Base-by-base conservation (phyloP, 1,284 basidiomycete species). In the Apiotrichum veenhuisii region DNA sequence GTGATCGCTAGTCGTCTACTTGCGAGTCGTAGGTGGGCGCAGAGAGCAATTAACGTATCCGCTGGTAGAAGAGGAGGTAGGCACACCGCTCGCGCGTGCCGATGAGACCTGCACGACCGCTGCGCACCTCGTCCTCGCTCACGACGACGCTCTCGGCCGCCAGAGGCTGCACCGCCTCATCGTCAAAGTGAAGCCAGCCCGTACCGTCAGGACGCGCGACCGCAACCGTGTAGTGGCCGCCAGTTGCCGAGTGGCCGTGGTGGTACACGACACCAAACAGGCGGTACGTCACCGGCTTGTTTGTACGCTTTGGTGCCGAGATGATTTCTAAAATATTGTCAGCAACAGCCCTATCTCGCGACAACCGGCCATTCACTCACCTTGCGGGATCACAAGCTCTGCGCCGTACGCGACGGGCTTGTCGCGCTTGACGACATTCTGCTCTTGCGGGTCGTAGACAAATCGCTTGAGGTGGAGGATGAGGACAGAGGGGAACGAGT, bases 151-250 rank as follows among this genome's bases (percentile, higher is more conserved):
- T 86, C 45, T 89, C 87, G 1, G 81, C 78, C n/a, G 84, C 79
- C 41, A 94, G 82, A 59, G 89, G 85, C 33, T 85, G 85, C n/a
- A 91, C 87, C 7, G 86, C 78, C 74, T 95, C 92, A 69, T 97
- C 94, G 75, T 97, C 94, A 56, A 97, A 89, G 61, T 94, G 86
- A 57, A 96, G 82, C 95, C 91, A 98, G 82, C 86, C 68, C 77
- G 63, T 70, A 74, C 47, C 60, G 66, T 76, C 63, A 22, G 90
- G 88, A 60, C 91, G 87, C 10, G 94, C 79, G 1, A 96, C 89
- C 63, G 94, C 88, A 44, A 96, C 85, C 1, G 94, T 98, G 79
- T 98, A 98, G 76, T 98, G 94, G 0, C 95, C 95, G 9, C 94
- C 94, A 0, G 86, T 87, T 0, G 95, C 92, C 15, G 88, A 89